Base-by-base conservation (phyloP, 1,284 basidiomycete genomes). In the Phellopilus nigrolimitatus region DNA sequence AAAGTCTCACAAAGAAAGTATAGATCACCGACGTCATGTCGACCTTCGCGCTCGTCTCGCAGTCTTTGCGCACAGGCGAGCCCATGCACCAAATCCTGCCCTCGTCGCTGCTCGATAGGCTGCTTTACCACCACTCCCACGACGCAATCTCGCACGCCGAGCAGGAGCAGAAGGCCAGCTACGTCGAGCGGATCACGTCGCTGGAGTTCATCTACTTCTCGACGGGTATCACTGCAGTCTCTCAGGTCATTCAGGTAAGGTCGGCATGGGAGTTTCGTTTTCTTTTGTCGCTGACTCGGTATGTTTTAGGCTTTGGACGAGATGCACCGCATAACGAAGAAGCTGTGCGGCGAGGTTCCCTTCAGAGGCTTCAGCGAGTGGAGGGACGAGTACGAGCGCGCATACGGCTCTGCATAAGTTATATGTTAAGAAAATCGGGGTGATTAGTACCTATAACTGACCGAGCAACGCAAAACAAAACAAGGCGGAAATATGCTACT, bases 1-100 rank as follows among this genome's bases (percentile, higher is more conserved):
- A 33, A 33, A n/a, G 10, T 7, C 31, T 33, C 31, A n/a, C 31
- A 12, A 33, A 25, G 9, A 15, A 30, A 28, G 28, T n/a, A 7
- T 28, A 76, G 68, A 71, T 76, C 17, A 64, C 70, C 47, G 73
- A 75, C 51, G 70, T 73, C 15, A 68, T 74, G 62, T 65, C 71
- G 0, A 64, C 67, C 25, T 76, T 74, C 60, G 63, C 70, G 27
- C 61, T 73, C 28, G 61, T 76, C 53, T 70, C 74, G 0, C 72
- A 74, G 51, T 70, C 75, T 0, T 68, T 78, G 37, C 65, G 67
- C 12, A 76, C 70, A 0, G 74, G 69, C 10, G 71, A 74, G 55
- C 73, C 75, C 0, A 58, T 78, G 45, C 71, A 73, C 50, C 66
- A 71, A 45, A 69, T 74, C 3, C 63, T 75, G 15, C 72, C 70